Percentiles rank a stretch among this genome's conserved stretches.
Conservation (phyloP, 495 filamentous ascomycete species). For the Geoglossum glabrum region DNA sequence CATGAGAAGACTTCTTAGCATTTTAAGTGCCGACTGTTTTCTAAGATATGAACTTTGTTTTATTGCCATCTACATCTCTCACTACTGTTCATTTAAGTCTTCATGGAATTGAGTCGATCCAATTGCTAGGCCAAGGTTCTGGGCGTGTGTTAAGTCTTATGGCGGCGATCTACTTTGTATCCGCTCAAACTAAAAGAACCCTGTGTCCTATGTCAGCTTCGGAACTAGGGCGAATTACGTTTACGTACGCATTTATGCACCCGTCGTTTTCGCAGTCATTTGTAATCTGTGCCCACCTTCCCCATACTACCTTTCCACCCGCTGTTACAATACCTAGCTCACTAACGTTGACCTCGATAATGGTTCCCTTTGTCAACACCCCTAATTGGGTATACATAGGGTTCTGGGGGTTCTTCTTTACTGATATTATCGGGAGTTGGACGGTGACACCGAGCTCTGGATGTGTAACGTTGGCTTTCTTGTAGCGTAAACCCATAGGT, state of each 20-base stretch:
- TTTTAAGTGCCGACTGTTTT: too few relatives aligned
- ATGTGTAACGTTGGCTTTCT: constrained; percentile 85
- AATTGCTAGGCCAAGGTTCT: too few relatives aligned
- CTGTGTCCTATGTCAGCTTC: not conserved
- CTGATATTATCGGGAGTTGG: constrained; percentile 76
- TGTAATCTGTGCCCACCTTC: constrained; percentile 59
- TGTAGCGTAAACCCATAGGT: constrained; percentile 74
- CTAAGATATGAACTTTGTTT: too few relatives aligned
- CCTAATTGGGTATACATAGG: constrained; percentile 89
- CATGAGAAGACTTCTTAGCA: too few relatives aligned
- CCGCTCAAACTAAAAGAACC: constrained; percentile 4
- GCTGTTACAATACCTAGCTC: constrained; percentile 87
- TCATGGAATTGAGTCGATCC: too few relatives aligned
- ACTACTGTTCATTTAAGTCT: too few relatives aligned
- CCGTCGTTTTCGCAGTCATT: constrained; percentile 25
- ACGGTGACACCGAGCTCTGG: constrained; percentile 76
- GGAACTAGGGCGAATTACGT: not conserved
- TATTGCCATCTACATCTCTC: too few relatives aligned
- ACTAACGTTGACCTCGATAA: constrained; percentile 88
- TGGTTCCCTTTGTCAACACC: constrained; percentile 83
- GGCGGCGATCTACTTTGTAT: too few relatives aligned
- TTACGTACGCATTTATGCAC: constrained; percentile 6
- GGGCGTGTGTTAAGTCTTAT: too few relatives aligned
- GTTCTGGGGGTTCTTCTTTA: constrained; percentile 98
- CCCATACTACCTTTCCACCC: constrained; percentile 84